Percentiles rank a stretch among this genome's conserved stretches.
Conservation (phyloP, 2,329 filamentous ascomycete species). For the Ascochyta rabiei region DNA sequence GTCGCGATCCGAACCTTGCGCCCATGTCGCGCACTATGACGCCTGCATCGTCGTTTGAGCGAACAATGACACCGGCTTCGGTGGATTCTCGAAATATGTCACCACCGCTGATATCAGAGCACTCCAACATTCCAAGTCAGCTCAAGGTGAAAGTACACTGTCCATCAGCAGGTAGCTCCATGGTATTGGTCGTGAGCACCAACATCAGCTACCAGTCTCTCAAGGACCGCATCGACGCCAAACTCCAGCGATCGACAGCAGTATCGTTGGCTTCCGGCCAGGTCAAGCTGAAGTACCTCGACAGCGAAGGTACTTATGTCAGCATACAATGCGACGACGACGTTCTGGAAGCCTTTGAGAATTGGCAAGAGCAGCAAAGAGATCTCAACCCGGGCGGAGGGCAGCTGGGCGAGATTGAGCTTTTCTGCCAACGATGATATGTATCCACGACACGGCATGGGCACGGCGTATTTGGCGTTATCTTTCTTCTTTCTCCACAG, state of each 20-base stretch:
- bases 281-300: conserved; percentile 86
- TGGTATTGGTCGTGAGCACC: conserved; percentile 93
- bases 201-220: conserved; percentile 94
- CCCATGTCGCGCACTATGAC: conserved; percentile 45
- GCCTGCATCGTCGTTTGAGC: conserved; percentile 48
- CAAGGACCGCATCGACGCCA: conserved; percentile 94
- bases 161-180: conserved; percentile 76
- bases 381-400: conserved; percentile 65
- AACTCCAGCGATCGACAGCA: conserved; percentile 83
- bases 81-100: conserved; percentile 49
- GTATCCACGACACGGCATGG: conserved; percentile 15
- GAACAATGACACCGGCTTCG: conserved; percentile 46
- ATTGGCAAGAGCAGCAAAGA: conserved; percentile 81
- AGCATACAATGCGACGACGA: conserved; percentile 96
- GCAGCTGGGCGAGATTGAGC: conserved; percentile 85
- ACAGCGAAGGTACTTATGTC: conserved; percentile 85
- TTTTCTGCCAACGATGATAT: conserved; percentile 48
- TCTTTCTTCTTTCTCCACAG: conserved; percentile 2
- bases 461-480: conserved; percentile 10
- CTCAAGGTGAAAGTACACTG: conserved; percentile 96
- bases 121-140: conserved; percentile 66
- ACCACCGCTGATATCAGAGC: conserved; percentile 43
- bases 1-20: conserved; percentile 39
- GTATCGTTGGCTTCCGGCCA: conserved; percentile 82
- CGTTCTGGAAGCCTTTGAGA: conserved; percentile 92